phyloP scores from a whole-genome alignment of 108 stramenopile genomes.

The Pelagomonas calceolata region DNA sequence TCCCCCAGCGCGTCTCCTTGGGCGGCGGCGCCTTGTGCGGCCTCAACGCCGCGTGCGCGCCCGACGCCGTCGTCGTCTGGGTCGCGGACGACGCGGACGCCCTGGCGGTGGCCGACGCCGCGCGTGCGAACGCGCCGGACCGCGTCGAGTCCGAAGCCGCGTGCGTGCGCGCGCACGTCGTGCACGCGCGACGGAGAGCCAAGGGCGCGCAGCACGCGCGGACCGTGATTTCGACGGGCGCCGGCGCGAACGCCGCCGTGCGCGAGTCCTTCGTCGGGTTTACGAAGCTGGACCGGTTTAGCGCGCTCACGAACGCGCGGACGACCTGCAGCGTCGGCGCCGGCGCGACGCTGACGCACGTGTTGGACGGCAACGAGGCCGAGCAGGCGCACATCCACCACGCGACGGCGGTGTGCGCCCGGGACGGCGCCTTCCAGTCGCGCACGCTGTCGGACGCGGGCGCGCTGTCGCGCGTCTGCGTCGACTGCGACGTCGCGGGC shows the following conservation, averaged over 20 bases:
- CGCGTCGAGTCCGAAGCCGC: conserved; percentile 15
- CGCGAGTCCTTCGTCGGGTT: neutral
- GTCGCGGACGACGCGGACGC: conserved; percentile 8
- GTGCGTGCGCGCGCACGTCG: conserved; percentile 11
- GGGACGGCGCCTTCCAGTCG: neutral
- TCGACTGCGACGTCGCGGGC: conserved; percentile 38
- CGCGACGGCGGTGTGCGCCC: neutral
- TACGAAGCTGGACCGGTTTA: too few species aligned
- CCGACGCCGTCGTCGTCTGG: conserved; percentile 17
- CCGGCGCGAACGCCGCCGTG: conserved; percentile 14
- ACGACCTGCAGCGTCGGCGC: neutral
- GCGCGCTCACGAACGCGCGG: neutral
- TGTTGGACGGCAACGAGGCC: neutral
- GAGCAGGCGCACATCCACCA: neutral
- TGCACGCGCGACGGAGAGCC: conserved; percentile 3
- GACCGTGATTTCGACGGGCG: conserved; percentile 15
- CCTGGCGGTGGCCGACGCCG: conserved; percentile 6
- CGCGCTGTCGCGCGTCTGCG: neutral
- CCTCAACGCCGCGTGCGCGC: neutral
- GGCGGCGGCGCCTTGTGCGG: neutral
- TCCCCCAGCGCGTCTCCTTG: conserved; percentile 7
- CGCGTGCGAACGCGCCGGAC: neutral
- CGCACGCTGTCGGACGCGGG: neutral
- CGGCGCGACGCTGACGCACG: neutral
- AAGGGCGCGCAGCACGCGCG: conserved; percentile 11